Percentiles rank a stretch among this genome's conserved stretches.
phyloP scores from a whole-genome alignment of 768 basidiomycete species.

The Pulveroboletus sp. region DNA sequence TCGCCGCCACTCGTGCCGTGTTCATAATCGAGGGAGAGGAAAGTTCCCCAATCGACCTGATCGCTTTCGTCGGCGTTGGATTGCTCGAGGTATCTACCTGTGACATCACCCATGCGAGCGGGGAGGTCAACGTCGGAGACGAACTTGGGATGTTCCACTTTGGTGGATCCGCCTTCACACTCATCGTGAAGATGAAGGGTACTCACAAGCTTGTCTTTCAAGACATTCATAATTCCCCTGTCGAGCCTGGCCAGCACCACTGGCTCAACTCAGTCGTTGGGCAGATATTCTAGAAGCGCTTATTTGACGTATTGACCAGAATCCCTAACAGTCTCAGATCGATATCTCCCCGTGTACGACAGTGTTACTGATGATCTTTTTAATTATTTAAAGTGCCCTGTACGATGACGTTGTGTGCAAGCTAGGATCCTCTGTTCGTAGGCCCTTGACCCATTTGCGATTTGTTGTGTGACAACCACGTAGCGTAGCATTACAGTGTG shows the following conservation, averaged over 20 bases:
- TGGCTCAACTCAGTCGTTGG: conserved; percentile 11
- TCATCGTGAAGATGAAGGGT: conserved; percentile 31
- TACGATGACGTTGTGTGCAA: no score
- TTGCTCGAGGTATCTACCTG: conserved; percentile 66
- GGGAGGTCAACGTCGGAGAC: conserved; percentile 40
- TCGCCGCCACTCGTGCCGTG: conserved; percentile 48
- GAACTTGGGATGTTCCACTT: conserved; percentile 63
- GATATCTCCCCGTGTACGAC: no score
- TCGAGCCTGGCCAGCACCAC: neutral
- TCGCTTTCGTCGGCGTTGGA: conserved; percentile 55
- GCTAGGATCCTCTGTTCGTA: no score
- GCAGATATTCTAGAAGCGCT: no score
- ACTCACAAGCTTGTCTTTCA: neutral
- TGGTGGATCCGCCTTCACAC: conserved; percentile 50
- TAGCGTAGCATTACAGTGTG: no score
- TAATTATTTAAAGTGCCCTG: no score
- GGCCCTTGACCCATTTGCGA: no score
- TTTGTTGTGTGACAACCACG: no score
- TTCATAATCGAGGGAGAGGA: conserved; percentile 51
- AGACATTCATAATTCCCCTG: neutral
- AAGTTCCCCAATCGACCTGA: conserved; percentile 46
- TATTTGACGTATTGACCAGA: no score
- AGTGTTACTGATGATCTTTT: no score
- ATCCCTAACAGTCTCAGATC: no score
- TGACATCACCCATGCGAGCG: conserved; percentile 38